Evolutionary conservation across 2,329 filamentous ascomycete genomes (phyloP), one percentile per base, ranked within the genome.

Genomic region (Laburnicola sp.): DNA sequence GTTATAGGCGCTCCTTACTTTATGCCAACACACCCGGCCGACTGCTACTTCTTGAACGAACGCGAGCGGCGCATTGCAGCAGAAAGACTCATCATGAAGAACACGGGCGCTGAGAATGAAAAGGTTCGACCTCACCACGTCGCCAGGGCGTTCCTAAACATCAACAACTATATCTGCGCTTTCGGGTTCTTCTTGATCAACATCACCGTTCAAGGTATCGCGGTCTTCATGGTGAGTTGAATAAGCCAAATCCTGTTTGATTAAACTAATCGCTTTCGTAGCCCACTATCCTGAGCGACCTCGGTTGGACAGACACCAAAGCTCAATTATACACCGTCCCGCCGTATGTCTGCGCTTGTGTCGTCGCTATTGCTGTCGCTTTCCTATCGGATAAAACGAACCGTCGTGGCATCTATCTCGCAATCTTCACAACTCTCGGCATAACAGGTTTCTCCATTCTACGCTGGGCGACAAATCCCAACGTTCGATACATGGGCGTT

Each of bases 81-180:
- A 1, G 78, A 80, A 58, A 75, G 82, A 6, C 74, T 85, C 1
- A 66, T 73, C 4, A 67, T 77, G 25, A 82, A 82, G 63, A 75
- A 80, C 63, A 76, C 74, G 49, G 74, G 74, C 6, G 65, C 59
- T 39, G 67, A 77, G 8, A 69, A 77, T 44, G 78, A 81, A 63
- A 73, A 76, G 43, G 78, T 83, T 7, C 72, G 75, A 43, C 50
- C 70, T 47, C 66, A 69, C n/a, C 78, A 85, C 56, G 59, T 84
- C 38, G 80, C 77, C 69, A 69, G 74, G 27, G 79, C 80, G 3
- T 62, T 84, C 16, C 58, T 78, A 44, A 82, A 81, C 69, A 76
- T 85, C 62, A 82, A 83, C 69, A 84, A 82, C 71, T 80, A 81
- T 62, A 79, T 82, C 35, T 84, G 81, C 63, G 81, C 80, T 1